Conservation (phyloP, 225 moss, liverwort and hornwort genomes). For the Pseudoscleropodium purum region DNA sequence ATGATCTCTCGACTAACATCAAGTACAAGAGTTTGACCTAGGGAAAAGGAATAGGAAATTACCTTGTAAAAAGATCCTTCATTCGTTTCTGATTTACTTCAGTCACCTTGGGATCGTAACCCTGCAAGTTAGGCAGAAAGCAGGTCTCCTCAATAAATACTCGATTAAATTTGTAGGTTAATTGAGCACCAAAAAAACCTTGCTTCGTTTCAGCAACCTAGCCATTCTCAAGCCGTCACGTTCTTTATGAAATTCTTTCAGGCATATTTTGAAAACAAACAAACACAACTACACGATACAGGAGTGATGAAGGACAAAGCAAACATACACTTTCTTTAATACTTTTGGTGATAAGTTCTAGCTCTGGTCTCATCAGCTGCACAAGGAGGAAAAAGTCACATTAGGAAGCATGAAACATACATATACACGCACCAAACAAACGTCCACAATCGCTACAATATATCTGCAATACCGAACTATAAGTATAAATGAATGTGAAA, state of each 20-base stretch:
- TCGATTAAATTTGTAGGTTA: neutral
- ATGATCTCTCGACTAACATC: neutral
- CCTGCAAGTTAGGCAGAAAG: slow-evolving; percentile 34
- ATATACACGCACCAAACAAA: neutral
- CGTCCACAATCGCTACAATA: neutral
- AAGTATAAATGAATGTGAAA: neutral
- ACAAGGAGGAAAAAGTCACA: neutral
- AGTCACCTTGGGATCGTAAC: slow-evolving; percentile 83
- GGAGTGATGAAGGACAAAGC: neutral
- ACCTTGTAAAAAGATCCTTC: slow-evolving; percentile 82
- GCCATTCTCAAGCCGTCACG: neutral
- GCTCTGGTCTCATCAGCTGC: slow-evolving; percentile 96
- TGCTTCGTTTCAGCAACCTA: neutral
- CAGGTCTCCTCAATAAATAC: neutral
- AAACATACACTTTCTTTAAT: slow-evolving; percentile 80
- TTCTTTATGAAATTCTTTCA: neutral
- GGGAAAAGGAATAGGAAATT: neutral
- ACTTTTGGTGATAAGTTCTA: slow-evolving; percentile 81
- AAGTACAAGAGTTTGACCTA: neutral
- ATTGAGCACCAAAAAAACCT: neutral
- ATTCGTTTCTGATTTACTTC: slow-evolving; percentile 81
- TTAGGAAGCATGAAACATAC: neutral
- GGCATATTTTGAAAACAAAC: neutral
- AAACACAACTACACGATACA: neutral
- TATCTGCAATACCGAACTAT: neutral